Conservation (phyloP, 306 rosid genomes). For the Cicer yamashitae region DNA sequence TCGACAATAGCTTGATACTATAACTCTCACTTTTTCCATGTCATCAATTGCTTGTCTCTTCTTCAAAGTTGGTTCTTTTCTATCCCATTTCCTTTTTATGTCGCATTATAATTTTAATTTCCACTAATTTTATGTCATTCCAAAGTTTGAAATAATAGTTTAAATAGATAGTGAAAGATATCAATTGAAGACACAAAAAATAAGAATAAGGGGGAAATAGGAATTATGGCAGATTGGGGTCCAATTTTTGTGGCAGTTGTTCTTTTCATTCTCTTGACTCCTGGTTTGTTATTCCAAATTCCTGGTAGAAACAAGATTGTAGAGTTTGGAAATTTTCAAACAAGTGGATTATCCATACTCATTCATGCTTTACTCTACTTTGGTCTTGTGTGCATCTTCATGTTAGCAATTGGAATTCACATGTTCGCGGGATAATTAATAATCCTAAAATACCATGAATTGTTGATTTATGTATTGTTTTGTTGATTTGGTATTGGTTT, state of each 20-base stretch:
- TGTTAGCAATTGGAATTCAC: slow-evolving; percentile 75
- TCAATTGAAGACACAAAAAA: background rate
- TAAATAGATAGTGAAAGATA: slow-evolving; percentile 23
- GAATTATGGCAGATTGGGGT: slow-evolving; percentile 89
- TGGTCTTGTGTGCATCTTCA: slow-evolving; percentile 84
- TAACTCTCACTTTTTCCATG: slow-evolving; percentile 54
- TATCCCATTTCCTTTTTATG: slow-evolving; percentile 38
- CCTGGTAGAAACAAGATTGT: slow-evolving; percentile 61
- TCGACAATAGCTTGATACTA: slow-evolving; percentile 52
- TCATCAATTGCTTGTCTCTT: slow-evolving; percentile 63
- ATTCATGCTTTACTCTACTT: slow-evolving; percentile 78
- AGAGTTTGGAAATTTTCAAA: slow-evolving; percentile 82
- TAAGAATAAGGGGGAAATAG: background rate
- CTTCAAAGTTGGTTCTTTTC: slow-evolving; percentile 48
- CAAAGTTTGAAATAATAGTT: slow-evolving; percentile 10
- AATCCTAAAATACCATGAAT: background rate
- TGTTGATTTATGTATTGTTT: background rate
- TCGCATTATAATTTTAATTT: slow-evolving; percentile 23
- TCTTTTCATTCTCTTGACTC: slow-evolving; percentile 81
- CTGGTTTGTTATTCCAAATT: slow-evolving; percentile 79
- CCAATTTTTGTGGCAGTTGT: slow-evolving; percentile 88
- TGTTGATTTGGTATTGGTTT: background rate
- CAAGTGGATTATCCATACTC: slow-evolving; percentile 78
- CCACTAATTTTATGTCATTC: slow-evolving; percentile 31
- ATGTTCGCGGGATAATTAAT: slow-evolving; percentile 58